Conservation (phyloP, 257 asterid species). For the Asclepias syriaca region DNA sequence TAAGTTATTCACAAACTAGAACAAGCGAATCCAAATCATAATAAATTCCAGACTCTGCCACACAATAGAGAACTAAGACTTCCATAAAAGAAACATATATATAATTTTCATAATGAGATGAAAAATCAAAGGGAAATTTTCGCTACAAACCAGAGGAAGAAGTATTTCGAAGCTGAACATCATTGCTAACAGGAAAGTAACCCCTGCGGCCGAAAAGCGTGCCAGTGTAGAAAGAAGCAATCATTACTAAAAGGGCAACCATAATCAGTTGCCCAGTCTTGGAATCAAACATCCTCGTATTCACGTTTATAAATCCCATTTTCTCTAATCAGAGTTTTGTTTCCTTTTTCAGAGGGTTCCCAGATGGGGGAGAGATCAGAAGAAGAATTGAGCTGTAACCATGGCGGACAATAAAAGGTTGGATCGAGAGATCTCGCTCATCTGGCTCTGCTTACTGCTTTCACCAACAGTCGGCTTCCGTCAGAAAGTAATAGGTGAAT, state of each 20-base stretch:
- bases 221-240: constrained; percentile 80
- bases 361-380: background rate
- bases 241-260: constrained; percentile 58
- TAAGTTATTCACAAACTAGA: background rate
- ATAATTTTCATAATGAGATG: background rate
- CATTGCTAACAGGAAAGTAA: constrained; percentile 21
- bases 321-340: background rate
- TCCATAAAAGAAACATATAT: no score
- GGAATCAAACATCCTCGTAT: constrained; percentile 70
- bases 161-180: constrained; percentile 25
- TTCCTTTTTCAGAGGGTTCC: background rate
- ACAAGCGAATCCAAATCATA: background rate
- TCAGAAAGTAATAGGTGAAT: no score
- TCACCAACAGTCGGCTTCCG: background rate
- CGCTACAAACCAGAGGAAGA: constrained; percentile 17
- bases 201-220: constrained; percentile 48
- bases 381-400: background rate
- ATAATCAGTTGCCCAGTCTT: constrained; percentile 55
- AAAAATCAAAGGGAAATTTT: background rate
- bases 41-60: background rate
- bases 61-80: background rate
- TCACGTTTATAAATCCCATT: constrained; percentile 14
- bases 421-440: background rate
- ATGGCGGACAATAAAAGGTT: background rate
- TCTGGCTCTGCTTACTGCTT: background rate